Percentiles rank a stretch among this genome's conserved stretches.
These are phyloP conservation scores for Penicillium nucicola DNA, from an alignment of 495 filamentous ascomycete genomes.

Conservation along the genomic window DNA sequence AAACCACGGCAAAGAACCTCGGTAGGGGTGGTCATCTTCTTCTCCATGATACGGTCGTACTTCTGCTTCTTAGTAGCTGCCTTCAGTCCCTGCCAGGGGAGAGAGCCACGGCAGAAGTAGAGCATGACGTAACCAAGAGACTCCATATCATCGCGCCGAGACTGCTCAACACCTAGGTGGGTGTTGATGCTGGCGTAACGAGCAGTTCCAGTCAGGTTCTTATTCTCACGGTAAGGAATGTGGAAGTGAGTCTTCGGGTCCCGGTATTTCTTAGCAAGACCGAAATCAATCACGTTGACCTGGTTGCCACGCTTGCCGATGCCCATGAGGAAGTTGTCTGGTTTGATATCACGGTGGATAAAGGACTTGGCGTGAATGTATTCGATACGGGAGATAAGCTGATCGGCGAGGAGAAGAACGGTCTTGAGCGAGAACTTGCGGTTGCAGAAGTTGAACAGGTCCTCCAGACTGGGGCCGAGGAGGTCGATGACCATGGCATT, in stretches of 20 bases:
- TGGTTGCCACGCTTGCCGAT: constrained; percentile 99
- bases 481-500: constrained; percentile 99
- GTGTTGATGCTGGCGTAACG: constrained; percentile 99
- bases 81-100: constrained; percentile 99
- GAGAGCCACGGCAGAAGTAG: constrained; percentile 98
- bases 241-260: constrained; percentile 99
- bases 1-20: constrained; percentile 99
- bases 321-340: constrained; percentile 99
- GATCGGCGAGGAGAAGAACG: constrained; percentile 95
- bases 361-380: constrained; percentile 99
- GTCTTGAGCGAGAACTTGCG: constrained; percentile 99
- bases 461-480: constrained; percentile 94
- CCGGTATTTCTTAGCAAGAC: constrained; percentile 99
- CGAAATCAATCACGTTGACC: constrained; percentile 99
- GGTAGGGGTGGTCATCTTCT: constrained; percentile 99
- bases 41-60: constrained; percentile 99
- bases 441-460: constrained; percentile 99
- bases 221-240: constrained; percentile 99
- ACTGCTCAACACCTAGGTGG: constrained; percentile 98
- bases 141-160: constrained; percentile 99
- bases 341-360: constrained; percentile 99
- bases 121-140: constrained; percentile 99
- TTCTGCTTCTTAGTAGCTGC: constrained; percentile 99
- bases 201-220: constrained; percentile 98
- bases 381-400: constrained; percentile 98